Base-by-base conservation (phyloP, 2,329 filamentous ascomycete genomes). In the Aspergillus texensis region DNA sequence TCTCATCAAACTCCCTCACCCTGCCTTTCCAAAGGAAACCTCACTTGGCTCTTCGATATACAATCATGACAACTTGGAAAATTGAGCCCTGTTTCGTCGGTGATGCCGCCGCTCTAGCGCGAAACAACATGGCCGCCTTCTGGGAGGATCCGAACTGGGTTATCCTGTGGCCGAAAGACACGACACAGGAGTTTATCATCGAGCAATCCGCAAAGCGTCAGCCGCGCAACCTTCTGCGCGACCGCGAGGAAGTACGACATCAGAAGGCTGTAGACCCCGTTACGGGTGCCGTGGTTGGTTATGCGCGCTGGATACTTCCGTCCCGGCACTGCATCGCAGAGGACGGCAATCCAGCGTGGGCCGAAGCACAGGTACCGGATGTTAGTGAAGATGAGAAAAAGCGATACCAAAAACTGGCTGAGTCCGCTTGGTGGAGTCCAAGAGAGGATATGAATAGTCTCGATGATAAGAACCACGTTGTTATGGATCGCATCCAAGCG, bases 1-100 rank as follows among this genome's bases (percentile, higher is more conserved):
- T 21, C 19, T 19, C n/a, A 6, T 9, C 0, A n/a, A 45, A 6
- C 9, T 4, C 11, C 11, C 11, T 21, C n/a, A 19, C 39, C 19
- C 19, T 19, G n/a, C 1, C 2, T 1, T 3, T n/a, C 46, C 4
- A 19, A 19, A 1, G 2, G 0, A 0, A n/a, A 28, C 26, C 4
- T 1, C 46, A 1, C 10, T 19, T 30, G 4, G 26, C 1, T 45
- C 14, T 16, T 9, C 2, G 0, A 52, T 30, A 26, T 8, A 21
- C 8, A 53, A 9, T 16, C 3, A 53, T 53, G 50, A 14, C 50
- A 32, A n/a, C 50, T 16, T 53, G 28, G 26, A 21, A 12, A 21
- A 34, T 53, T 9, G 50, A 53, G 8, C 14, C 26, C 11, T 39
- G 58, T n/a, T 21, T 24, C 36, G 34, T 41, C 36, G 6, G n/a